Evolutionary conservation across 371 early-diverging fungal species (phyloP).

Genomic region (Mortierella sp.): DNA sequence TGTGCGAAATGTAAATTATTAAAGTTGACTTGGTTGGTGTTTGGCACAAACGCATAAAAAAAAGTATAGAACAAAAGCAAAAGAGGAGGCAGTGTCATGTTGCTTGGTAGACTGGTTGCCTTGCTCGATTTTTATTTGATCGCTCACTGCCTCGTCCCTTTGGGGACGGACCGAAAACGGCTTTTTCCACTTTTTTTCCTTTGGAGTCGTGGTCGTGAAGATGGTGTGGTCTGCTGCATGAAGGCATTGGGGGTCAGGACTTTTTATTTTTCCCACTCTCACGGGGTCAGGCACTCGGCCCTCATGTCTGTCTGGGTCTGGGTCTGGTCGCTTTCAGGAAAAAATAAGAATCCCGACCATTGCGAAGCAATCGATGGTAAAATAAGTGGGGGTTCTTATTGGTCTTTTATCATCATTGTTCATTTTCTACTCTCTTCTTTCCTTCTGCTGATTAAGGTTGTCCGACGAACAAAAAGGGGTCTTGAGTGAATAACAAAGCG

Average conservation of each 20-base stretch:
- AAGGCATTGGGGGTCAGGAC: background rate
- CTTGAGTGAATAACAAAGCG: background rate
- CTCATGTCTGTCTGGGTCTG: background rate
- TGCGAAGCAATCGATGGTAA: conserved; percentile 1
- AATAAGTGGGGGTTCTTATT: background rate
- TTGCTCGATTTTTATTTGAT: background rate
- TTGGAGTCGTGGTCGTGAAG: background rate
- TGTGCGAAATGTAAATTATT: conserved; percentile 12
- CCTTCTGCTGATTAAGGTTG: conserved; percentile 11
- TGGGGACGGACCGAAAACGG: background rate
- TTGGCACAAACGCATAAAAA: conserved; percentile 3
- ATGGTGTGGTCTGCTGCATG: conserved; percentile 2
- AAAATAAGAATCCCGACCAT: conserved; percentile 5
- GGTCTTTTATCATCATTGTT: background rate
- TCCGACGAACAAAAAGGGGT: background rate
- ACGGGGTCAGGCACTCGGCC: no score
- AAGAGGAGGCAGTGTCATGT: conserved; percentile 6
- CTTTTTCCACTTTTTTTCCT: background rate
- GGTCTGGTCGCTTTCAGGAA: background rate
- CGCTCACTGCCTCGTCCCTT: background rate
- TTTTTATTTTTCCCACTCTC: no score
- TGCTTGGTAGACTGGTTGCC: background rate
- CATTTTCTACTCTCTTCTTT: background rate
- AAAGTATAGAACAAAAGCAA: no score
- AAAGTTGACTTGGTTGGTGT: conserved; percentile 9